A percentile compares a stretch with the other conserved stretches of the same genome.
These are phyloP conservation scores for Fusarium sp. DNA, from an alignment of 2,329 filamentous ascomycete species.

Conservation along the genomic window DNA sequence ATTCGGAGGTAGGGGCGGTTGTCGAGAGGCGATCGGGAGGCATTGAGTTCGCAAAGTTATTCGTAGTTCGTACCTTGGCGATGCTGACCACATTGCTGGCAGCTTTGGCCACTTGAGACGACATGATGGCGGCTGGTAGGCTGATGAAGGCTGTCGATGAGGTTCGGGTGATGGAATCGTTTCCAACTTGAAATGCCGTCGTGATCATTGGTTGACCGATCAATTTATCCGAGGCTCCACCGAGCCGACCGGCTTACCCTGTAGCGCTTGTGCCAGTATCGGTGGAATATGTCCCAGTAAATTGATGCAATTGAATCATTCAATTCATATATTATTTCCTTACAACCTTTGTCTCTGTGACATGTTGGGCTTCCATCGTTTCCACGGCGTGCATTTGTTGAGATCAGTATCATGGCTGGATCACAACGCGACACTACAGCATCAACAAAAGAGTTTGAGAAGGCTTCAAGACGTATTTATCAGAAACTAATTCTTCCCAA, in stretches of 20 bases:
- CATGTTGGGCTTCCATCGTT: too few relatives aligned
- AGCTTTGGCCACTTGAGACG: conserved; percentile 70
- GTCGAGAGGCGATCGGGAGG: conserved; percentile 36
- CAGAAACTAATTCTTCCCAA: too few relatives aligned
- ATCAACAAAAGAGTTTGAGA: too few relatives aligned
- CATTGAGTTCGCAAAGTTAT: conserved; percentile 19
- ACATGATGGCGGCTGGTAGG: conserved; percentile 62
- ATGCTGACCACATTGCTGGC: conserved; percentile 67
- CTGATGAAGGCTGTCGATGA: conserved; percentile 42
- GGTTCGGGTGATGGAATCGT: conserved; percentile 44
- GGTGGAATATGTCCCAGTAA: not conserved
- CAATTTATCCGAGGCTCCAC: conserved; percentile 47
- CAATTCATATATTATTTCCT: too few relatives aligned
- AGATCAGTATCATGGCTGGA: not conserved
- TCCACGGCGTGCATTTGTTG: too few relatives aligned
- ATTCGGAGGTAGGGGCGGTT: conserved; percentile 24
- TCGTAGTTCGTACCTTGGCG: conserved; percentile 63
- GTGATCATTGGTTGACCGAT: conserved; percentile 44
- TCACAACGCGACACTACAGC: too few relatives aligned
- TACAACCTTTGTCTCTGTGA: too few relatives aligned
- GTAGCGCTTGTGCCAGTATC: not conserved
- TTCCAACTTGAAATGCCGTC: conserved; percentile 48
- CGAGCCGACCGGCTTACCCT: conserved; percentile 37
- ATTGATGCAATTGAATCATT: not conserved
- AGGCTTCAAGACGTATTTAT: too few relatives aligned